Percentiles rank a stretch among this genome's conserved stretches.
Evolutionary conservation across 106 monocot species (phyloP).

Genomic region (Acanthochlamys bracteata): DNA sequence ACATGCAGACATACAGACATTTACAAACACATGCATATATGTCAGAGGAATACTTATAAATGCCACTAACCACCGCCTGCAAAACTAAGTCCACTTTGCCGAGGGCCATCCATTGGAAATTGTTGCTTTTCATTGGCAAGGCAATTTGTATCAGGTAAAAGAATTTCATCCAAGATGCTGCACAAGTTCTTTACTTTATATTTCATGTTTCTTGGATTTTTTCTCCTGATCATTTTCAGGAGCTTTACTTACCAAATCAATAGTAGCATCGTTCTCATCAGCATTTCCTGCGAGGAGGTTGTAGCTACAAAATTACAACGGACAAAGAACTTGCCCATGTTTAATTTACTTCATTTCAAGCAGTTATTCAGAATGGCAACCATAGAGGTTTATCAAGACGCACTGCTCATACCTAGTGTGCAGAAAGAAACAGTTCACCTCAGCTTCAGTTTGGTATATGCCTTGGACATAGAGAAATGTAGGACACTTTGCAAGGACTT

Average conservation of each 20-base stretch:
- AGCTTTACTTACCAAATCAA: constrained; percentile 79
- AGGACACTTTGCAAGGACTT: constrained; percentile 60
- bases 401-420: constrained; percentile 54
- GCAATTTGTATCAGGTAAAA: constrained; percentile 31
- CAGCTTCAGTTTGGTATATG: constrained; percentile 92
- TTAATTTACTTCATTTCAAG: background rate
- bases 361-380: background rate
- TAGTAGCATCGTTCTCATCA: constrained; percentile 79
- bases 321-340: background rate
- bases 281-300: constrained; percentile 77
- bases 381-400: background rate
- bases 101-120: constrained; percentile 4
- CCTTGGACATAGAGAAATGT: constrained; percentile 80
- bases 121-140: constrained; percentile 1
- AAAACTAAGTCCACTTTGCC: constrained; percentile 75
- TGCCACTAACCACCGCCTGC: constrained; percentile 42
- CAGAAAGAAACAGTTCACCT: constrained; percentile 88
- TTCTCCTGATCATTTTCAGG: constrained; percentile 79
- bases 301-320: constrained; percentile 38
- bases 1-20: no score
- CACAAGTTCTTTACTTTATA: constrained; percentile 56
- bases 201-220: constrained; percentile 82
- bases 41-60: background rate
- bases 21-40: no score
- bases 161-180: constrained; percentile 55